Percentiles rank a stretch among this genome's conserved stretches.
phyloP scores from a whole-genome alignment of 768 basidiomycete species.

The Mycena belliarum region DNA sequence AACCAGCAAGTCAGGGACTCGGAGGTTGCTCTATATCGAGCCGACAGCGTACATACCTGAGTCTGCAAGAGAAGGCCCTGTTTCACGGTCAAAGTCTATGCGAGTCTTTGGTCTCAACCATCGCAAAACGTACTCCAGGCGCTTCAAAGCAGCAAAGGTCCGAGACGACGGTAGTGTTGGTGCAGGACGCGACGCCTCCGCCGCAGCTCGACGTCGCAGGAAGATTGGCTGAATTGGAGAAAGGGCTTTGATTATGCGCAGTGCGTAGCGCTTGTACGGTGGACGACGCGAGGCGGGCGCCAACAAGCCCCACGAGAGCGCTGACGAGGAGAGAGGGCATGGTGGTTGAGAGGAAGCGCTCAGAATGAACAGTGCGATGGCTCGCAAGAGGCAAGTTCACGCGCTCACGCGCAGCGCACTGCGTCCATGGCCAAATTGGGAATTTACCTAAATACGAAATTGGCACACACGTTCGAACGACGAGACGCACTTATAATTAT shows the following conservation, averaged over 20 bases:
- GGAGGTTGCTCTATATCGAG: too few species aligned
- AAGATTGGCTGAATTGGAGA: background rate
- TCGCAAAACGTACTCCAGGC: constrained; percentile 17
- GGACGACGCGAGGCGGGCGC: background rate
- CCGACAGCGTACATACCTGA: constrained; percentile 12
- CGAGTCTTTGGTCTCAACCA: background rate
- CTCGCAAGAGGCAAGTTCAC: too few species aligned
- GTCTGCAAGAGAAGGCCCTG: constrained; percentile 27
- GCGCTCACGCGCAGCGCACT: too few species aligned
- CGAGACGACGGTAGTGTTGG: constrained; percentile 14
- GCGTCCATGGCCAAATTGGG: too few species aligned
- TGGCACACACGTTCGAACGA: too few species aligned
- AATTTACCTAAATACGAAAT: too few species aligned
- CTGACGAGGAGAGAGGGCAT: constrained; percentile 2
- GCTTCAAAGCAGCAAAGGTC: constrained; percentile 25
- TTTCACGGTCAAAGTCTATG: background rate
- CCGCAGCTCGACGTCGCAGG: constrained; percentile 13
- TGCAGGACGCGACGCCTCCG: constrained; percentile 10
- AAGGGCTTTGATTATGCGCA: constrained; percentile 2
- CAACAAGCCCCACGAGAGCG: background rate
- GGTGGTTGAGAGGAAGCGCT: background rate
- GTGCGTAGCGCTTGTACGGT: background rate
- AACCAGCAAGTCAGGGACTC: background rate
- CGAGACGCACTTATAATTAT: too few species aligned
- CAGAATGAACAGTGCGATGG: too few species aligned